These are phyloP conservation scores for Calonectria naviculata DNA, from an alignment of 2,329 filamentous ascomycete species.

Conservation along the genomic window DNA sequence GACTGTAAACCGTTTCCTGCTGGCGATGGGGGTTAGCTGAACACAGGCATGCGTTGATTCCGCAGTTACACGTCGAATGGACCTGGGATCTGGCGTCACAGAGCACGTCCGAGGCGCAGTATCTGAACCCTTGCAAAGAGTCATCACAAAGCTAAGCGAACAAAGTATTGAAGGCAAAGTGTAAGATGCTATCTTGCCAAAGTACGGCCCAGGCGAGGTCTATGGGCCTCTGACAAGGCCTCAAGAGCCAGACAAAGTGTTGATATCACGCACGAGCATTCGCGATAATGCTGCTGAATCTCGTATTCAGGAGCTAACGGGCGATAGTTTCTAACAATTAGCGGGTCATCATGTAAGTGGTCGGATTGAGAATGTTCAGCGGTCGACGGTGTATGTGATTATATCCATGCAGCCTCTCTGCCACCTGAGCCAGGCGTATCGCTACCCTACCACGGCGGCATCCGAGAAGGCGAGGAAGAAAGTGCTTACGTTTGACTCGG, in stretches of 20 bases:
- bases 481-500: neutral
- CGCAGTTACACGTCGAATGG: neutral
- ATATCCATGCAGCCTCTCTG: neutral
- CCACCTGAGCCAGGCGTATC: neutral
- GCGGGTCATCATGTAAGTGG: slow-evolving; percentile 7
- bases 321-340: neutral
- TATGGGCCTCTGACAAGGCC: neutral
- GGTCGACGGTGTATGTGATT: neutral
- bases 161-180: neutral
- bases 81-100: neutral
- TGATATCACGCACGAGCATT: neutral
- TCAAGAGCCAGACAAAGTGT: neutral
- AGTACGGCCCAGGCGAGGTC: neutral
- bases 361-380: neutral
- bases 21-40: neutral
- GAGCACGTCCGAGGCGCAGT: neutral
- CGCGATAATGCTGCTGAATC: neutral
- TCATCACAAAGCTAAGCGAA: neutral
- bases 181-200: neutral
- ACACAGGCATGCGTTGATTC: neutral
- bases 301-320: neutral
- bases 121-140: neutral
- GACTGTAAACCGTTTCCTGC: neutral
- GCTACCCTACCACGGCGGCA: neutral
- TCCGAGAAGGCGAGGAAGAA: neutral